Evolutionary conservation across 768 basidiomycete species (phyloP), one percentile per base, ranked within the genome.

Genomic region (Austroboletus eburneus): DNA sequence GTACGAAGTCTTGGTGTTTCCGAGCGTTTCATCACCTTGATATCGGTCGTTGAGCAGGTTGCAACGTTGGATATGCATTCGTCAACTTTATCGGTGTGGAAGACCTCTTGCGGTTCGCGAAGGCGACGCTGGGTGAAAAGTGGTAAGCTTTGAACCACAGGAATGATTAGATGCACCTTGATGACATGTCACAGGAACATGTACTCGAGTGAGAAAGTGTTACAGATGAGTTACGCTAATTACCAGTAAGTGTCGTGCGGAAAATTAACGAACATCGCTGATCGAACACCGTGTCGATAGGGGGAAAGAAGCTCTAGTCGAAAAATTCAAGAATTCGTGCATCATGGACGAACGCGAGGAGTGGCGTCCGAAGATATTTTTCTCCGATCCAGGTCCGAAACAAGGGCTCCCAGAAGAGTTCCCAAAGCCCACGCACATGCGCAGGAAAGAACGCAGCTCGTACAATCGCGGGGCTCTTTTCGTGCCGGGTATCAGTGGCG

Each of bases 171-270:
- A 18, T 36, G 25, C 30, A 25, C 9, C 10, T 36, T 48, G 32
- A 56, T 36, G 44, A 25, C 43, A 20, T 50, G 42, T 17, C 20
- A 14, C 62, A 91, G 88, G 89, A 92, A 94, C 61, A 83, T 90
- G 82, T 92, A 89, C 62, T 87, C 87, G 9, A 91, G 88, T 50
- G 88, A 93, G 66, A 94, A 94, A 59, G 83, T 91, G 9, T 67
- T 92, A 43, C 86, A 92, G 57, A 90, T 92, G 85, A 87, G 85
- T 55, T 94, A 92, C 61, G 92, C 91, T 3, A 92, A 90, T 55
- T 91, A 89, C 59, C 91, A 93, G 90, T 91, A 51, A 43, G 87
- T 75, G n/a, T 25, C 38, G 38, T 22, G 25, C 12, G n/a, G 23
- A 16, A 13, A 38, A 18, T 39, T 46, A 13, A 18, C 36, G 18